Evolutionary conservation across 345 rosid species (phyloP).

Genomic region (Acer negundo): DNA sequence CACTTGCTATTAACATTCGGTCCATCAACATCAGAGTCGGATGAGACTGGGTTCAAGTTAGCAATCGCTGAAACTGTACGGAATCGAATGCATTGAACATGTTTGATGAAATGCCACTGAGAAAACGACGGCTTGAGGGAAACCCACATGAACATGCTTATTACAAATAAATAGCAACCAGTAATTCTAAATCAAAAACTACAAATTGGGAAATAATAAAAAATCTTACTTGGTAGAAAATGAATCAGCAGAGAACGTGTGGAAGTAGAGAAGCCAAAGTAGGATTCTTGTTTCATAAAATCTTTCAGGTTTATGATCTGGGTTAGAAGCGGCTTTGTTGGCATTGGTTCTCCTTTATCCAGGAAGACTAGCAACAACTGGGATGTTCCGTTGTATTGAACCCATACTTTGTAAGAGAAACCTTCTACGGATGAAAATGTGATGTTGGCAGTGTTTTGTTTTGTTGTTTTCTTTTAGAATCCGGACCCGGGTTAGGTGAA

Average conservation of each 20-base stretch:
- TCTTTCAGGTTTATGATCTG: constrained; percentile 29
- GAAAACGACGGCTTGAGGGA: constrained; percentile 20
- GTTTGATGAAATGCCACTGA: constrained; percentile 14
- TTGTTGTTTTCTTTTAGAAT: too few species aligned
- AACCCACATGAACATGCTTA: constrained; percentile 27
- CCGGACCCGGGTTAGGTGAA: too few species aligned
- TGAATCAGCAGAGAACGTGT: too few species aligned
- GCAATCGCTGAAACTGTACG: constrained; percentile 30
- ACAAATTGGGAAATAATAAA: too few species aligned
- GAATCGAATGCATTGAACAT: constrained; percentile 25
- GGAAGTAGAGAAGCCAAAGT: constrained; percentile 39
- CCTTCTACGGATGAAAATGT: constrained; percentile 15
- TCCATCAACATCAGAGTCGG: constrained; percentile 26
- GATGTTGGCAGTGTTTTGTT: constrained; percentile 12
- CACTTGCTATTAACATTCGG: constrained; percentile 4
- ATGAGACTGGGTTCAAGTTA: constrained; percentile 22
- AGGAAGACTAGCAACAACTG: constrained; percentile 36
- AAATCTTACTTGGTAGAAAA: too few species aligned
- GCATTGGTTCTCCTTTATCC: constrained; percentile 9
- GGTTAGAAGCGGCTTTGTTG: constrained; percentile 27
- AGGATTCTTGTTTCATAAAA: constrained; percentile 34
- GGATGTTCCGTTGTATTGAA: constrained; percentile 32
- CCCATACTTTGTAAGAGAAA: constrained; percentile 31
- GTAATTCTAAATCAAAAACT: too few species aligned
- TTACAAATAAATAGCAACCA: too few species aligned